These are phyloP conservation scores for Seiridium cupressi DNA, from an alignment of 2,329 filamentous ascomycete genomes.

Conservation along the genomic window DNA sequence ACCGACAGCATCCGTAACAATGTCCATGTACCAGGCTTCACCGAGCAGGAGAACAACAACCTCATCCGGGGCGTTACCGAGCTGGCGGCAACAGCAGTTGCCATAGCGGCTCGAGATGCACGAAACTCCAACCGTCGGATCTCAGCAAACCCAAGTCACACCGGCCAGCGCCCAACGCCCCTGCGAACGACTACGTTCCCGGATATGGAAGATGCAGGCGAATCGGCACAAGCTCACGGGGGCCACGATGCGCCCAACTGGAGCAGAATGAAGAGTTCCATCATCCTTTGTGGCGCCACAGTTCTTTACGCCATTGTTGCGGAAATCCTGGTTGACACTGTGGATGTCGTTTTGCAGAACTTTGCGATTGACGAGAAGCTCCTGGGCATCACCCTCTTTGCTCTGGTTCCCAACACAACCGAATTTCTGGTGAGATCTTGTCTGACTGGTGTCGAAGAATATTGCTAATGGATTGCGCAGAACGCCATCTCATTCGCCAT, in stretches of 20 bases:
- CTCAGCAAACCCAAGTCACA: constrained; percentile 28
- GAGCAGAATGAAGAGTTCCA: constrained; percentile 85
- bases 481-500: constrained; percentile 99
- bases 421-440: constrained; percentile 77
- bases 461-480: constrained; percentile 35
- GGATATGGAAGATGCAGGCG: constrained; percentile 45
- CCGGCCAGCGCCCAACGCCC: constrained; percentile 24
- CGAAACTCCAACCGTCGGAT: constrained; percentile 35
- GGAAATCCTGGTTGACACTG: constrained; percentile 94
- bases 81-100: constrained; percentile 87
- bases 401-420: constrained; percentile 95
- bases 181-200: constrained; percentile 36
- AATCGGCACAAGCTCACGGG: constrained; percentile 50
- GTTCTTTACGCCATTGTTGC: constrained; percentile 94
- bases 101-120: constrained; percentile 80
- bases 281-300: constrained; percentile 87
- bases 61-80: constrained; percentile 87
- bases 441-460: constrained; percentile 1
- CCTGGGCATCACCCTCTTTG: constrained; percentile 92
- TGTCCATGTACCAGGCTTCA: constrained; percentile 66
- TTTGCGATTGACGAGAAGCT: constrained; percentile 97
- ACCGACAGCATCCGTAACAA: constrained; percentile 37
- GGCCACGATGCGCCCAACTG: constrained; percentile 99
- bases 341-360: constrained; percentile 90
- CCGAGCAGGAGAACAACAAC: constrained; percentile 76